A percentile compares a stretch with the other conserved stretches of the same genome.
Evolutionary conservation across 176 grass and related monocot genomes (phyloP).

Genomic region (Calamus simplicifolius): DNA sequence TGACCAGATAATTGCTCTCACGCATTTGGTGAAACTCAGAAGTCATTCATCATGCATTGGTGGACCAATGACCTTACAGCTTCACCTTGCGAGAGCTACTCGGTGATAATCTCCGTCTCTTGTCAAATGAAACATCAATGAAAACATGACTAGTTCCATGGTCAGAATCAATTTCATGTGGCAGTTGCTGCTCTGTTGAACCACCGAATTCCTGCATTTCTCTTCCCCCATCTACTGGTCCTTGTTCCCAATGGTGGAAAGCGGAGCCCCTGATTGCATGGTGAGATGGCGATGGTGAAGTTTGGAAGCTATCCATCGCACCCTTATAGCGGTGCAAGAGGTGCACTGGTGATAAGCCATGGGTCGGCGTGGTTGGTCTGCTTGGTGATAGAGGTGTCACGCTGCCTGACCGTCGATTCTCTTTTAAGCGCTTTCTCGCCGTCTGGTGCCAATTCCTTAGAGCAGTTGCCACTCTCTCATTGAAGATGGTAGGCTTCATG

Average conservation of each 20-base stretch:
- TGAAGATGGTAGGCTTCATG: constrained; percentile 10
- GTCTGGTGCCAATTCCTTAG: constrained; percentile 9
- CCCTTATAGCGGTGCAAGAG: not conserved
- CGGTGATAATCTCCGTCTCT: not conserved
- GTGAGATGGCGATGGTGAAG: not conserved
- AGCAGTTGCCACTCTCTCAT: constrained; percentile 10
- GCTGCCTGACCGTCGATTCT: not conserved
- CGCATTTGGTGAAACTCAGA: too few relatives aligned
- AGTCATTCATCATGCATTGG: too few relatives aligned
- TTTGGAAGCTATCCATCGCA: too few relatives aligned
- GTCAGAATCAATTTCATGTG: not conserved
- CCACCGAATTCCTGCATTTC: not conserved
- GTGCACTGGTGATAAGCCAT: constrained; percentile 9
- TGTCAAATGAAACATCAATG: constrained; percentile 3
- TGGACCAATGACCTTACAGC: too few relatives aligned
- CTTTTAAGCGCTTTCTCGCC: constrained; percentile 1
- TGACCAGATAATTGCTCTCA: too few relatives aligned
- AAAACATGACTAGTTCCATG: not conserved
- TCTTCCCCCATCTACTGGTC: not conserved
- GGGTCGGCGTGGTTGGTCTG: not conserved
- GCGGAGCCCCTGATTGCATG: not conserved
- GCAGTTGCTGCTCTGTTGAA: not conserved
- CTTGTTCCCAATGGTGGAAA: not conserved
- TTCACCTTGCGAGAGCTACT: not conserved
- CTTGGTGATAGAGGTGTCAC: not conserved